These are phyloP conservation scores for Thielaviopsis cerberus DNA, from an alignment of 2,329 filamentous ascomycete genomes.

Conservation along the genomic window DNA sequence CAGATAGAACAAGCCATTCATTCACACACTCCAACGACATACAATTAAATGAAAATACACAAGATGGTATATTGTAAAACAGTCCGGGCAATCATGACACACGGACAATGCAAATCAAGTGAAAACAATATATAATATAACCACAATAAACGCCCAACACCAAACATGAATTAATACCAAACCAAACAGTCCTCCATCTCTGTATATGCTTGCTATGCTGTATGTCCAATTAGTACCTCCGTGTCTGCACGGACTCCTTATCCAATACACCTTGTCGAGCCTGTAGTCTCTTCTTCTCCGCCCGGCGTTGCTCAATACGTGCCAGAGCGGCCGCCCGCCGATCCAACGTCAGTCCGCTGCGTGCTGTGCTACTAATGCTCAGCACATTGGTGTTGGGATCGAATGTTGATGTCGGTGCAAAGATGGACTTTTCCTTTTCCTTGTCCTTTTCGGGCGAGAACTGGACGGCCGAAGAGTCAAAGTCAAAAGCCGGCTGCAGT, in stretches of 20 bases:
- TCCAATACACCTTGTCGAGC: constrained; percentile 19
- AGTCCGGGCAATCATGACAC: neutral
- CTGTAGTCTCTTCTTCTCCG: constrained; percentile 27
- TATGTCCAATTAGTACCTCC: constrained; percentile 8
- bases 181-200: neutral
- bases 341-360: constrained; percentile 28
- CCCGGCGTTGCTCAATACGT: constrained; percentile 33
- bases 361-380: constrained; percentile 22
- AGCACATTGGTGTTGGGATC: constrained; percentile 18
- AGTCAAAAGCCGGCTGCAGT: neutral
- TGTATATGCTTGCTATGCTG: neutral
- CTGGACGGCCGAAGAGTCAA: neutral
- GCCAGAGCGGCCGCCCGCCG: constrained; percentile 35
- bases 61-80: neutral
- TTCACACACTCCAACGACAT: neutral
- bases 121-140: constrained; percentile 3
- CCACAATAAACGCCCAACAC: constrained; percentile 1
- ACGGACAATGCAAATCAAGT: neutral
- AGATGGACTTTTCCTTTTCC: neutral
- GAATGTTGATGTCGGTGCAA: neutral
- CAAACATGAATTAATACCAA: neutral
- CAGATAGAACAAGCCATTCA: neutral
- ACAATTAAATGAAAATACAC: neutral
- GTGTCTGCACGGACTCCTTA: constrained; percentile 34
- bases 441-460: neutral